Base-by-base conservation (phyloP, 2,329 filamentous ascomycete genomes). In the Pseudofabraea citricarpa region DNA sequence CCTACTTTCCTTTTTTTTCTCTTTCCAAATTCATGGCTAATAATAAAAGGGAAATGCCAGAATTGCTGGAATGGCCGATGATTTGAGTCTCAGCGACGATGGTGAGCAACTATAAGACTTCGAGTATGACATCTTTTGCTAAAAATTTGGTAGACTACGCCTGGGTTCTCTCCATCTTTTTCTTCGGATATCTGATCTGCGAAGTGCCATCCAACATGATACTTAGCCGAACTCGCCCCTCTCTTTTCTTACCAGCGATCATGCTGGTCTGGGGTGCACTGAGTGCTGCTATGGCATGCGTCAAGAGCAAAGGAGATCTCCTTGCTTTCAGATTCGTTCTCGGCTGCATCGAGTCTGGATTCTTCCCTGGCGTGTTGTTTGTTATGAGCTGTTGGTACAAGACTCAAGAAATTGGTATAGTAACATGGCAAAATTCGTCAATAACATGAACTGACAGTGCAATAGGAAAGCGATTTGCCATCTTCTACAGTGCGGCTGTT, bases 331-430 rank as follows among this genome's bases (percentile, higher is more conserved):
- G 74, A 2, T 66, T 75, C 31, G 54, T 77, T 18, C 62, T 78
- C 7, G 75, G 74, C 41, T 64, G 70, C 3, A 57, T 75, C 19
- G 73, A 77, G 51, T 65, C 71, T 19, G 72, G 72, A 2, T 75
- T 77, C 47, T 70, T 71, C 3, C 74, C 74, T 0, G 74, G 73
- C 16, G 69, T 75, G 2, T 56, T 77, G 10, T 66, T 71, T 26
- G 64, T 77, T 29, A 62, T 81, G n/a, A 74, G 68, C 1, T 75
- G 69, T 2, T 79, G 74, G 74, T 79, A 79, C 54, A 77, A 73
- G 56, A 69, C 65, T 23, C 59, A 67, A 3, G 73, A 77, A 52
- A 67, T 73, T 49, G 71, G 72, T 44, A 41, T 10, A 40, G 16
- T 3, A 4, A n/a, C n/a, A n/a, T n/a, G n/a, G n/a, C n/a, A n/a